Conservation (phyloP, 768 basidiomycete genomes). For the Lactarius vividus region DNA sequence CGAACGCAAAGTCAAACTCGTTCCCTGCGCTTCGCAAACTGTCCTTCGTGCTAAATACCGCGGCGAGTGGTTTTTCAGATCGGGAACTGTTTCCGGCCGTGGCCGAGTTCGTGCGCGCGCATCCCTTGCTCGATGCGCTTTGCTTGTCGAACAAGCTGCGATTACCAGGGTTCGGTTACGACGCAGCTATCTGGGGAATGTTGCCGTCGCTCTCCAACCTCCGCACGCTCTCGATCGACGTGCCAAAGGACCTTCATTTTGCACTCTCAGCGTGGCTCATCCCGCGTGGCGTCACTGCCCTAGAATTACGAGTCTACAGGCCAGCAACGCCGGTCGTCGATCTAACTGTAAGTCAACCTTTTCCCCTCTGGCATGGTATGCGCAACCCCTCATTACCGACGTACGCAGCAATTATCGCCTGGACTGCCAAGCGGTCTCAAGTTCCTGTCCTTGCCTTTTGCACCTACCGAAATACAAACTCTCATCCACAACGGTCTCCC, state of each 20-base stretch:
- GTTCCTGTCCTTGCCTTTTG: slow-evolving; percentile 31
- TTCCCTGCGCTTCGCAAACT: slow-evolving; percentile 69
- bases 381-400: slow-evolving; percentile 35
- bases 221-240: slow-evolving; percentile 55
- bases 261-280: slow-evolving; percentile 68
- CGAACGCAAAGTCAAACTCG: slow-evolving; percentile 31
- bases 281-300: slow-evolving; percentile 45
- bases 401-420: slow-evolving; percentile 18
- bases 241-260: slow-evolving; percentile 61
- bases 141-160: slow-evolving; percentile 43
- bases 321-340: slow-evolving; percentile 30
- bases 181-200: slow-evolving; percentile 69
- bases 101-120: slow-evolving; percentile 60
- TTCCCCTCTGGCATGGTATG: not conserved
- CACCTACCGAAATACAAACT: not conserved
- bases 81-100: slow-evolving; percentile 68
- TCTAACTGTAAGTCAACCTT: not conserved
- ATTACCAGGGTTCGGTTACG: slow-evolving; percentile 56
- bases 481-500: slow-evolving; percentile 9
- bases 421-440: slow-evolving; percentile 29
- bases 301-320: slow-evolving; percentile 43
- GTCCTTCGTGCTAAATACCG: slow-evolving; percentile 40
- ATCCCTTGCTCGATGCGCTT: slow-evolving; percentile 51
- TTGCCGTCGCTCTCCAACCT: slow-evolving; percentile 55
- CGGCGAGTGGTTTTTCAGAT: slow-evolving; percentile 40